Evolutionary conservation across 352 stramenopile genomes (phyloP).

Genomic region (Globisporangium apiculatum): DNA sequence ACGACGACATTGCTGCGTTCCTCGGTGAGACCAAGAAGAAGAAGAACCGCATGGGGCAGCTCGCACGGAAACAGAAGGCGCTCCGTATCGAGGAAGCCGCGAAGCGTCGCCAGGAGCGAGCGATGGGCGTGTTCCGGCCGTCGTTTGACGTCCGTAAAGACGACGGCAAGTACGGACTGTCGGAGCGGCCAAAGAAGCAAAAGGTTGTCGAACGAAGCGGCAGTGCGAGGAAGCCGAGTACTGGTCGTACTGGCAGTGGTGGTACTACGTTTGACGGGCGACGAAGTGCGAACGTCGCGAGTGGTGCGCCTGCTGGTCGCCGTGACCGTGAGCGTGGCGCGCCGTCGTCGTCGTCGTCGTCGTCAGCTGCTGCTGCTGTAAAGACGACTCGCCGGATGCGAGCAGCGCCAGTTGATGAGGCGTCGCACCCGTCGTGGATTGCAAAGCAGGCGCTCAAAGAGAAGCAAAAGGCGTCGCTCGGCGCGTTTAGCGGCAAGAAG

Average conservation of each 20-base stretch:
- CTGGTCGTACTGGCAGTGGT: not conserved
- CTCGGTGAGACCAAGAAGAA: slow-evolving; percentile 81
- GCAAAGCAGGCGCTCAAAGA: slow-evolving; percentile 82
- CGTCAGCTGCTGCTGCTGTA: slow-evolving; percentile 2
- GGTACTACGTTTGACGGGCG: not conserved
- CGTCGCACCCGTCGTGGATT: slow-evolving; percentile 61
- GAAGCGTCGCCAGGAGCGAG: slow-evolving; percentile 36
- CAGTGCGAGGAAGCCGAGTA: not conserved
- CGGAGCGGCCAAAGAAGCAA: slow-evolving; percentile 75
- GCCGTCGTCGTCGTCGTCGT: slow-evolving; percentile 5
- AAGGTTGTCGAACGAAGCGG: slow-evolving; percentile 17
- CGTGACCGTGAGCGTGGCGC: slow-evolving; percentile 15
- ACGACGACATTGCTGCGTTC: slow-evolving; percentile 82
- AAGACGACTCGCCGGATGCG: not conserved
- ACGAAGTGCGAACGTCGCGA: no score
- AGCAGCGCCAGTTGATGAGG: slow-evolving; percentile 6
- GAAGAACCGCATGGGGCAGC: slow-evolving; percentile 77
- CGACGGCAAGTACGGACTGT: slow-evolving; percentile 59
- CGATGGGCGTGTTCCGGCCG: slow-evolving; percentile 29
- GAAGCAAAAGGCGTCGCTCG: slow-evolving; percentile 68
- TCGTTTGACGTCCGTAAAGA: slow-evolving; percentile 17
- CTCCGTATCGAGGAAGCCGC: slow-evolving; percentile 57
- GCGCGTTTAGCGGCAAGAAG: slow-evolving; percentile 74
- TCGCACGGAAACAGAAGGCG: slow-evolving; percentile 73
- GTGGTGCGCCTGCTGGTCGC: no score